phyloP scores from a whole-genome alignment of 2,329 filamentous ascomycete genomes.

The Penicillium glabrum region DNA sequence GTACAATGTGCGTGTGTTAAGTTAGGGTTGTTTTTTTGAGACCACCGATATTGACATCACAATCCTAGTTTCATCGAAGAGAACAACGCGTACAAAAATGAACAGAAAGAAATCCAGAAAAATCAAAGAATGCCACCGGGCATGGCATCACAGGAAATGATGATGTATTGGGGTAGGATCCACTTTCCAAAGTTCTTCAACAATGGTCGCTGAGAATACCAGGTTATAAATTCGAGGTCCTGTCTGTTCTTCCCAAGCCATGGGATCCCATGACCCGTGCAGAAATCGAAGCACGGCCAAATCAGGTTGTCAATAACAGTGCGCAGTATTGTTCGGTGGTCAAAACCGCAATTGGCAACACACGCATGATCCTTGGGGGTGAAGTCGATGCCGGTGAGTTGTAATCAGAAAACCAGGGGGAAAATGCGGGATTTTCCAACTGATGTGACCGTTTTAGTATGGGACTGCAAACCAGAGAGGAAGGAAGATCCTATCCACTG shows the following conservation, averaged over 20 bases:
- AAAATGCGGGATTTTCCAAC: not conserved
- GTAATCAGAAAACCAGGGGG: not conserved
- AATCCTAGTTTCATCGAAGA: conserved; percentile 82
- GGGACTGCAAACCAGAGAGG: conserved; percentile 73
- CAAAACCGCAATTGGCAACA: conserved; percentile 77
- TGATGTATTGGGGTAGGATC: conserved; percentile 82
- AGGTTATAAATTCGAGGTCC: conserved; percentile 96
- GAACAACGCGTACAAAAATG: conserved; percentile 71
- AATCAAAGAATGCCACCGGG: conserved; percentile 51
- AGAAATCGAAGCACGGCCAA: conserved; percentile 73
- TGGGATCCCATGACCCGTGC: conserved; percentile 73
- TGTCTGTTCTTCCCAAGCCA: conserved; percentile 71
- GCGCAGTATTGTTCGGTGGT: conserved; percentile 96
- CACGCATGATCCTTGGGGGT: conserved; percentile 76
- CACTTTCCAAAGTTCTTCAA: not conserved
- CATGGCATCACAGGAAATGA: conserved; percentile 69
- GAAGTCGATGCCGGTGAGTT: conserved; percentile 83
- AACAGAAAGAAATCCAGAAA: conserved; percentile 60
- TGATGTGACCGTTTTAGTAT: conserved; percentile 54
- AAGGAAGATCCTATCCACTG: conserved; percentile 74
- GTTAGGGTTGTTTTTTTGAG: not conserved
- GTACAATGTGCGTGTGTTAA: conserved; percentile 51
- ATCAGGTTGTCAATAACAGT: conserved; percentile 77
- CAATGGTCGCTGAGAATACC: conserved; percentile 5
- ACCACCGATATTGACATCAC: not conserved